These are phyloP conservation scores for Lepidopterella palustris DNA, from an alignment of 495 filamentous ascomycete genomes.

Conservation along the genomic window DNA sequence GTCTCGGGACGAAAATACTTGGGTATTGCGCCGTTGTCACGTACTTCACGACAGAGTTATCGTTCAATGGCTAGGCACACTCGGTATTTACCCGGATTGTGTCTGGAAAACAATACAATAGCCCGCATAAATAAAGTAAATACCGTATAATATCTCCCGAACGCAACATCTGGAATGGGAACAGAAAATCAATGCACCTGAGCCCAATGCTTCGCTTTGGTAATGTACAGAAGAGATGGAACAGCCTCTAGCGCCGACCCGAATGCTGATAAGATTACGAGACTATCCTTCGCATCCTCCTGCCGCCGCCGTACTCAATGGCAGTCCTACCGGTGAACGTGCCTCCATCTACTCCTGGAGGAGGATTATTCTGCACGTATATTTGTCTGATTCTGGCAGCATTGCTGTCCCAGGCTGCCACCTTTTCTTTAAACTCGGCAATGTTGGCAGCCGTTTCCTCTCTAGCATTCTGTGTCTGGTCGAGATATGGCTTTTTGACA, in stretches of 20 bases:
- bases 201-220: no score
- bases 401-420: conserved; percentile 63
- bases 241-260: not conserved
- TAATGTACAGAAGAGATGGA: no score
- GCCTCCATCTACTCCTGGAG: conserved; percentile 15
- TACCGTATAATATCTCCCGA: no score
- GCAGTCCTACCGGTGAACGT: conserved; percentile 17
- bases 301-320: conserved; percentile 20
- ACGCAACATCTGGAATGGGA: no score
- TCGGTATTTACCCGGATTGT: no score
- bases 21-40: no score
- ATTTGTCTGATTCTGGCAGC: conserved; percentile 52
- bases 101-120: no score
- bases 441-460: conserved; percentile 51
- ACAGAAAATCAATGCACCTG: no score
- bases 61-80: no score
- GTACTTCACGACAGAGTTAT: no score
- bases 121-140: no score
- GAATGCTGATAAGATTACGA: not conserved
- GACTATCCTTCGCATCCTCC: conserved; percentile 15
- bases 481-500: conserved; percentile 66
- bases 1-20: no score
- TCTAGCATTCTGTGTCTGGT: conserved; percentile 62
- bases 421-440: conserved; percentile 50
- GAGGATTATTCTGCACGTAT: conserved; percentile 58